A percentile compares a stretch with the other conserved stretches of the same genome.
phyloP scores from a whole-genome alignment of 1,284 basidiomycete genomes.

The Ustilago bromivora region DNA sequence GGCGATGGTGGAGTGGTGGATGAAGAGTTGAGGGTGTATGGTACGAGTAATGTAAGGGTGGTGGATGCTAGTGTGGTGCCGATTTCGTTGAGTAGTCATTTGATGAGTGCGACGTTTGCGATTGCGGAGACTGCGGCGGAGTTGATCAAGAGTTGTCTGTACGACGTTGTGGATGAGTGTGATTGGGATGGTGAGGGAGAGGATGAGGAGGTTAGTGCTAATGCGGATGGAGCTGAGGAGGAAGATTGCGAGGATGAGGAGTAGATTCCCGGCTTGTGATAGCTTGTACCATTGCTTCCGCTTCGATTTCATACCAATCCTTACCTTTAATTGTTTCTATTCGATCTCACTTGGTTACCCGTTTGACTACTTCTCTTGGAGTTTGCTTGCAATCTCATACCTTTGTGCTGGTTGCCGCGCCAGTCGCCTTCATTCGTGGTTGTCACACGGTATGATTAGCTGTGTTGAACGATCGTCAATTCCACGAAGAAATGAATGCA shows the following conservation, averaged over 20 bases:
- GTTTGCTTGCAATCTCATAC: not conserved
- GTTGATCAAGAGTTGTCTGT: slow-evolving; percentile 48
- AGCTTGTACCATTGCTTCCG: not conserved
- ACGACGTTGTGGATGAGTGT: slow-evolving; percentile 43
- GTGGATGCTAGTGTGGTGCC: slow-evolving; percentile 70
- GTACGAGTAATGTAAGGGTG: slow-evolving; percentile 75
- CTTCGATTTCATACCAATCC: not conserved
- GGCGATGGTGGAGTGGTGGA: slow-evolving; percentile 78
- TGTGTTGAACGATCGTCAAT: not conserved
- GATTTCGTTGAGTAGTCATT: slow-evolving; percentile 72
- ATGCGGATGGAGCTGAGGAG: not conserved
- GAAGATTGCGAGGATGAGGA: slow-evolving; percentile 29
- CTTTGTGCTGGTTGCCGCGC: slow-evolving; percentile 1
- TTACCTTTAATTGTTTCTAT: not conserved
- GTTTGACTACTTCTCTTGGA: not conserved
- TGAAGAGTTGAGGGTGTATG: slow-evolving; percentile 76
- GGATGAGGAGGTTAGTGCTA: not conserved
- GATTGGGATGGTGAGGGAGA: slow-evolving; percentile 34
- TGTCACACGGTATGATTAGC: not conserved
- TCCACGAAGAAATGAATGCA: not conserved
- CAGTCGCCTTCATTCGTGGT: not conserved
- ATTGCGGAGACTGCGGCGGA: slow-evolving; percentile 70
- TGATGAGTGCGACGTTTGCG: slow-evolving; percentile 70
- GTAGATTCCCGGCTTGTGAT: not conserved
- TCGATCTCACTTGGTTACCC: not conserved